phyloP scores from a whole-genome alignment of 352 stramenopile genomes.

The Blastocystis hominis region DNA sequence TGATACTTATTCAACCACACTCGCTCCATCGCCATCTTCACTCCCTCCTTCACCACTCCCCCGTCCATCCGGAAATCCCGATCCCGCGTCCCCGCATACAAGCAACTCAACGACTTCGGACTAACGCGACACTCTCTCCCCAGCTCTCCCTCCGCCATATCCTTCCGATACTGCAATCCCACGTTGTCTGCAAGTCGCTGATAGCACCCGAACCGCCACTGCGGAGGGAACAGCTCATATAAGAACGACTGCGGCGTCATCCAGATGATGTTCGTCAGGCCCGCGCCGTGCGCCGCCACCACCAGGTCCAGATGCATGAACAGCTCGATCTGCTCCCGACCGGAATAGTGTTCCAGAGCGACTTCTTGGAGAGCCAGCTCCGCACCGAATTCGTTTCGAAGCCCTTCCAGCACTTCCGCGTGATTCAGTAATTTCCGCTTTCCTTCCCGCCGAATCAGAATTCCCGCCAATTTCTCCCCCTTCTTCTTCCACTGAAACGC shows the following conservation, averaged over 20 bases:
- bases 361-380: not conserved
- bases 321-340: not conserved
- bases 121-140: not conserved
- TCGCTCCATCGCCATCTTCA: not conserved
- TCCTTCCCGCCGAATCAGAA: not conserved
- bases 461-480: not conserved
- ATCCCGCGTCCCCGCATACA: not conserved
- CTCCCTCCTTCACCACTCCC: not conserved
- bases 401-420: not conserved
- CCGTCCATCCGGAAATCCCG: not conserved
- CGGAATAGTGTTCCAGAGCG: not conserved
- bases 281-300: not conserved
- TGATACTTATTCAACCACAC: not conserved
- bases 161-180: not conserved
- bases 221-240: conserved; percentile 37
- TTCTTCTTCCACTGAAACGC: not conserved
- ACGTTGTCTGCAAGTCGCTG: not conserved
- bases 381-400: not conserved
- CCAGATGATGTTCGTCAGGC: conserved; percentile 25
- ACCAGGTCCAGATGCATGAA: not conserved
- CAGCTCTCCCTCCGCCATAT: not conserved
- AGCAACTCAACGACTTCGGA: not conserved
- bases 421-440: conserved; percentile 32
- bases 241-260: not conserved
- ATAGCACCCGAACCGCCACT: conserved; percentile 7